Evolutionary conservation across 1,284 basidiomycete genomes (phyloP).

Genomic region (Papiliotrema fonsecae): DNA sequence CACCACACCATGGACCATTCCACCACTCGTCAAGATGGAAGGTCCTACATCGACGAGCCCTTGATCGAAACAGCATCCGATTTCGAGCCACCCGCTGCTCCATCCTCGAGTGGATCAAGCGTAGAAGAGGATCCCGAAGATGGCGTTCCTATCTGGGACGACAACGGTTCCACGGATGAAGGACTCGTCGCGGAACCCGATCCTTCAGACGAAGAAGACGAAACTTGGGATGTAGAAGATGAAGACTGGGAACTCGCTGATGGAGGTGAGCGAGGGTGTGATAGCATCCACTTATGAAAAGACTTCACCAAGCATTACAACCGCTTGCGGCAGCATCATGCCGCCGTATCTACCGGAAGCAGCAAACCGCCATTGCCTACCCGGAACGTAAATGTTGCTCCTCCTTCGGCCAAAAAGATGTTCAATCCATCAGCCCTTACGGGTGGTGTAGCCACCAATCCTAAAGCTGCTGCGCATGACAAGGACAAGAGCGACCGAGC

Average conservation of each 20-base stretch:
- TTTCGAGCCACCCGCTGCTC: too few species aligned
- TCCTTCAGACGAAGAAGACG: background rate
- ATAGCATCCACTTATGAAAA: conserved; percentile 38
- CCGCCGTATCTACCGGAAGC: conserved; percentile 15
- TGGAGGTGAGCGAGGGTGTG: conserved; percentile 47
- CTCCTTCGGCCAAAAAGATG: conserved; percentile 56
- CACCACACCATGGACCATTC: background rate
- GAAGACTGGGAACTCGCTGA: conserved; percentile 85
- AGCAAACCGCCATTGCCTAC: conserved; percentile 28
- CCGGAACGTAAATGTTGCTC: conserved; percentile 25
- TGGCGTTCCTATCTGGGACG: background rate
- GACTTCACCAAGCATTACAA: conserved; percentile 98
- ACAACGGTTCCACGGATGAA: background rate
- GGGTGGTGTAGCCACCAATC: conserved; percentile 74
- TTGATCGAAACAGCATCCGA: too few species aligned
- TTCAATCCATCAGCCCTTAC: conserved; percentile 53
- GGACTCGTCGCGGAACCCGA: background rate
- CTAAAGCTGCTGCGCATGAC: conserved; percentile 86
- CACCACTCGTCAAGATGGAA: background rate
- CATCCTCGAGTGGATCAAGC: background rate
- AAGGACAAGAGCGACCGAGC: conserved; percentile 94
- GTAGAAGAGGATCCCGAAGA: background rate
- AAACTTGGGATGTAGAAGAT: conserved; percentile 59
- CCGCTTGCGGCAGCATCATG: conserved; percentile 70
- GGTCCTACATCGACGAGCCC: background rate